These are phyloP conservation scores for Candida loeiensis DNA, from an alignment of 805 yeast species.

Conservation along the genomic window DNA sequence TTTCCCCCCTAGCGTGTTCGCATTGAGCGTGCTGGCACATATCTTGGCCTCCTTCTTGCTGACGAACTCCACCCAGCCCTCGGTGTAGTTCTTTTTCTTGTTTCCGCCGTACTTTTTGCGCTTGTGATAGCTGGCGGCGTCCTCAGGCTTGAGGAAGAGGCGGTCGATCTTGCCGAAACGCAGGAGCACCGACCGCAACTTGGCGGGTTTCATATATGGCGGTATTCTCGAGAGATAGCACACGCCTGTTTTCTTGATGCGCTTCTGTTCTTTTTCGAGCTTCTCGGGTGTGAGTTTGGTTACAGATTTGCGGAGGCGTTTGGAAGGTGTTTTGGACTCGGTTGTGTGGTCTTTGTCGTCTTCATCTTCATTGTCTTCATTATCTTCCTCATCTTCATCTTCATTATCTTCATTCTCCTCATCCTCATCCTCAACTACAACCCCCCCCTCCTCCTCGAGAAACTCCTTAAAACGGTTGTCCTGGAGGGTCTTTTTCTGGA, in stretches of 20 bases:
- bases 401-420: slow-evolving; percentile 9
- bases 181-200: slow-evolving; percentile 73
- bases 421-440: slow-evolving; percentile 11
- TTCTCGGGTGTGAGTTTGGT: slow-evolving; percentile 56
- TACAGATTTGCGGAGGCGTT: slow-evolving; percentile 16
- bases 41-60: slow-evolving; percentile 84
- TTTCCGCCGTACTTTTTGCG: slow-evolving; percentile 89
- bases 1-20: slow-evolving; percentile 86
- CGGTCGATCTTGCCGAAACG: slow-evolving; percentile 89
- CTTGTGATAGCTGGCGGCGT: slow-evolving; percentile 54
- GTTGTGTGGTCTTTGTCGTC: slow-evolving; percentile 14
- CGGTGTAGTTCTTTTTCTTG: slow-evolving; percentile 80
- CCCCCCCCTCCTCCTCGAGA: slow-evolving; percentile 10
- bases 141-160: slow-evolving; percentile 83
- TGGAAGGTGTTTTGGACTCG: slow-evolving; percentile 5
- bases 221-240: slow-evolving; percentile 90
- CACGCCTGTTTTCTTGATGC: slow-evolving; percentile 76
- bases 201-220: slow-evolving; percentile 95
- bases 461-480: slow-evolving; percentile 14
- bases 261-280: slow-evolving; percentile 51
- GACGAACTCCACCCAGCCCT: slow-evolving; percentile 95
- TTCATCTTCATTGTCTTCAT: slow-evolving; percentile 14
- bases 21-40: slow-evolving; percentile 82
- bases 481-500: slow-evolving; percentile 10
- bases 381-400: slow-evolving; percentile 19